Conservation (phyloP, 352 stramenopile genomes). For the Globisporangium canariense region DNA sequence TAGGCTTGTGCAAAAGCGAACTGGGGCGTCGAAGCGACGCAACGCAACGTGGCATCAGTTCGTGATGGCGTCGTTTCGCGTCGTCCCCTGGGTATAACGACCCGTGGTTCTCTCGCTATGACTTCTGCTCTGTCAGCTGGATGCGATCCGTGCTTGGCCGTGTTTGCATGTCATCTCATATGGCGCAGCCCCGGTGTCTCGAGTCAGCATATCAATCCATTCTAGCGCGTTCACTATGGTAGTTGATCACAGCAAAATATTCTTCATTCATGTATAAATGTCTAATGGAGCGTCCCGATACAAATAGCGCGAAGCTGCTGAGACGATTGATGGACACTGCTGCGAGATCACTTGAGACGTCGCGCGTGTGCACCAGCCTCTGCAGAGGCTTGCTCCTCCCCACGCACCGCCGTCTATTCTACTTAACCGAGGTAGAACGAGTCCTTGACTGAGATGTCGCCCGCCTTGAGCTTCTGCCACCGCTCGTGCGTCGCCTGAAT, state of each 20-base stretch:
- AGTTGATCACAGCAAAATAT: slow-evolving; percentile 4
- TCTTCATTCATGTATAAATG: slow-evolving; percentile 5
- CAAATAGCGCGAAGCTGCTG: neutral
- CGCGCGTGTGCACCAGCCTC: slow-evolving; percentile 3
- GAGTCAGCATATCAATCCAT: neutral
- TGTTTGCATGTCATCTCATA: neutral
- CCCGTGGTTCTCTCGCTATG: neutral
- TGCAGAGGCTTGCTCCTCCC: neutral
- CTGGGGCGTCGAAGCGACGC: slow-evolving; percentile 6
- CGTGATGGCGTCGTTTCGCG: neutral
- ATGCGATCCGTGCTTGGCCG: neutral
- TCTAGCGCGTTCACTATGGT: neutral
- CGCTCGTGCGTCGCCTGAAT: slow-evolving; percentile 62
- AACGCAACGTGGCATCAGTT: neutral
- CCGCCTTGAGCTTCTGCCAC: slow-evolving; percentile 67
- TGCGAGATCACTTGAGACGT: neutral
- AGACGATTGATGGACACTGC: neutral
- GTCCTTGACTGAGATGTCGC: slow-evolving; percentile 59
- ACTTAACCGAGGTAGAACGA: slow-evolving; percentile 52
- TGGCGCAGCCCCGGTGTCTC: no score
- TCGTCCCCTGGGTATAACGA: neutral
- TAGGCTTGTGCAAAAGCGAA: neutral
- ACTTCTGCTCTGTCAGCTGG: neutral
- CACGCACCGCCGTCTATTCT: neutral
- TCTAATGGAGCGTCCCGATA: neutral